Evolutionary conservation across 371 early-diverging fungal species (phyloP), one percentile per base, ranked within the genome.

Genomic region (Mortierella sp.): DNA sequence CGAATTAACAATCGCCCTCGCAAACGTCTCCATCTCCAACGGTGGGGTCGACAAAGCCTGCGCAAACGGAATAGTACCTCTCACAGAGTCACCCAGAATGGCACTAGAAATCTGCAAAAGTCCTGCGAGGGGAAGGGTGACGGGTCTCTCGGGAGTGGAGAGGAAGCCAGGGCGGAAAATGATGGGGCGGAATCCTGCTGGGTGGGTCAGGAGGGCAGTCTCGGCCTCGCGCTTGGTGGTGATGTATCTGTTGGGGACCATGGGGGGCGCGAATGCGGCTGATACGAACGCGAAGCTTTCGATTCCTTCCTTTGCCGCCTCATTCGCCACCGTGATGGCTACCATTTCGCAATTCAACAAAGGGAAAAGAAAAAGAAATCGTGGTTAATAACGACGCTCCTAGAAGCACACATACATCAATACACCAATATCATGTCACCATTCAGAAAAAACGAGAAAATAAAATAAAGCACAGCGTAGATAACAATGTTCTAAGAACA

Each of bases 201-300:
- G 73, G 24, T 88, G 83, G 54, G 89, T 83, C 71, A 95, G 88
- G 41, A 95, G 83, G 27, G 89, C 91, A 2, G 80, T 78, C 79
- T 96, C 96, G 2, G 92, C 95, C 70, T 96, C 93, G 54, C 95
- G 93, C 77, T 96, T 96, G 24, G 95, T 94, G 12, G 94, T 94
- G 77, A 95, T 89, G 58, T 96, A 96, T 8, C 95, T 90, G 68
- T 93, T 90, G 76, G 94, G 91, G 65, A 96, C 87, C n/a, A 94
- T 89, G 3, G 96, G 96, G 24, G 95, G 82, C 0, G 91, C 75
- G 74, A 94, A 94, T 38, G 91, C 90, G 12, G 95, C 95, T 3
- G 96, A 96, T 41, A 96, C 90, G 79, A 92, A 96, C 16, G 90
- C 93, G 84, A 94, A 95, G 8, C 93, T 90, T 4, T 90, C 87